Evolutionary conservation across 306 rosid genomes (phyloP).

Genomic region (Lotus japonicus): DNA sequence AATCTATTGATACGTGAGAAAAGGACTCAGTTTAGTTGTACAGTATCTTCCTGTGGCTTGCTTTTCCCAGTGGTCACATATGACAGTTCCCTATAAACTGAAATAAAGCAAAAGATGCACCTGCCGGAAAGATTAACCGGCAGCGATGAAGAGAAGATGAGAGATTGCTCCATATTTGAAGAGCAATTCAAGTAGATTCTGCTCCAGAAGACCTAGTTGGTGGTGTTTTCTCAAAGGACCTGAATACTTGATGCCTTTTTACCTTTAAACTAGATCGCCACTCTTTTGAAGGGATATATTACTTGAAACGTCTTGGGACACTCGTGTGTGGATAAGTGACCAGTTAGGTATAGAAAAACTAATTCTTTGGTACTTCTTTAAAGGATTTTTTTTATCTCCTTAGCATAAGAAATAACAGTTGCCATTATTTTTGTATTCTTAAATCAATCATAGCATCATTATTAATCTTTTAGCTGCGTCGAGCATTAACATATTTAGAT

Average conservation of each 20-base stretch:
- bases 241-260: no score
- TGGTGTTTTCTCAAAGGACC: background rate
- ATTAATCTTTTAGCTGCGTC: slow-evolving; percentile 3
- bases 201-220: slow-evolving; percentile 8
- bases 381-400: slow-evolving; percentile 9
- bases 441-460: slow-evolving; percentile 19
- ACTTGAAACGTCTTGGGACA: slow-evolving; percentile 1
- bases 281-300: background rate
- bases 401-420: slow-evolving; percentile 20
- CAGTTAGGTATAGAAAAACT: slow-evolving; percentile 22
- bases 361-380: slow-evolving; percentile 29
- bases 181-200: slow-evolving; percentile 22
- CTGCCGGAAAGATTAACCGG: slow-evolving; percentile 9
- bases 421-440: slow-evolving; percentile 30
- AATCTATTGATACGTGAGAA: background rate
- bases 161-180: slow-evolving; percentile 27
- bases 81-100: background rate
- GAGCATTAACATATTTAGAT: slow-evolving; percentile 2
- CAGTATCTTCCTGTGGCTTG: slow-evolving; percentile 17
- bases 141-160: slow-evolving; percentile 16
- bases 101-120: slow-evolving; percentile 17
- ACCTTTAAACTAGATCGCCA: background rate
- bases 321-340: slow-evolving; percentile 13
- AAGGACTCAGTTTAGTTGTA: slow-evolving; percentile 20
- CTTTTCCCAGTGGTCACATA: slow-evolving; percentile 11